Evolutionary conservation across 176 grass and related monocot genomes (phyloP).

Genomic region (Bothriochloa decipiens): DNA sequence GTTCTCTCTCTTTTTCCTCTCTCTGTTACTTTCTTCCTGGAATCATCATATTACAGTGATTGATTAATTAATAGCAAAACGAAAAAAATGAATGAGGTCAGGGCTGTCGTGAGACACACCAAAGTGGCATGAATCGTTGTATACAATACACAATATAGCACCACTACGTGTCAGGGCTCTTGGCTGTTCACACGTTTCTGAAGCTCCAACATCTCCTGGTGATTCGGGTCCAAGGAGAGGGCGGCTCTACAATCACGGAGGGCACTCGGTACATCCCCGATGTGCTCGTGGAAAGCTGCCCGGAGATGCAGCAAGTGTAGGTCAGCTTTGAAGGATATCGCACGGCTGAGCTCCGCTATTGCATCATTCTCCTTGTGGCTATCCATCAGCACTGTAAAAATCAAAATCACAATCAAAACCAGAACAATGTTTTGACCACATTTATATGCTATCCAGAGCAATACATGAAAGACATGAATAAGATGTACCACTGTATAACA

Average conservation of each 20-base stretch:
- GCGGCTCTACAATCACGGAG: slow-evolving; percentile 82
- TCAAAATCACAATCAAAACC: slow-evolving; percentile 38
- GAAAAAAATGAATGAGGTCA: slow-evolving; percentile 43
- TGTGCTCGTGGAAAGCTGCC: slow-evolving; percentile 87
- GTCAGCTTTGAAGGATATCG: slow-evolving; percentile 86
- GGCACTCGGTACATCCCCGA: slow-evolving; percentile 64
- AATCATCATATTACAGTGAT: slow-evolving; percentile 38
- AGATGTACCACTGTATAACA: background rate
- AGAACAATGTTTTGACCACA: slow-evolving; percentile 17
- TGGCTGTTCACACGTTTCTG: slow-evolving; percentile 87
- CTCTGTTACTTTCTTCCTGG: slow-evolving; percentile 25
- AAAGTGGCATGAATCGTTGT: slow-evolving; percentile 27
- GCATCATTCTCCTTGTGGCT: slow-evolving; percentile 88
- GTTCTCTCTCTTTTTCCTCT: background rate
- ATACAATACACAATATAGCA: slow-evolving; percentile 33
- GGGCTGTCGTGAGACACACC: slow-evolving; percentile 41
- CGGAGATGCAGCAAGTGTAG: slow-evolving; percentile 87
- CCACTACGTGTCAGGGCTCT: slow-evolving; percentile 59
- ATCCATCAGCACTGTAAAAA: slow-evolving; percentile 87
- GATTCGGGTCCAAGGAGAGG: slow-evolving; percentile 83
- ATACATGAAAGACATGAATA: slow-evolving; percentile 18
- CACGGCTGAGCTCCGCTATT: slow-evolving; percentile 75
- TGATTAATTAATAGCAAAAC: slow-evolving; percentile 33
- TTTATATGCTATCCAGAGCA: background rate
- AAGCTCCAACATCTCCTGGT: slow-evolving; percentile 95